Conservation (phyloP, 148 eudicot genomes). For the Gaultheria prostrata region DNA sequence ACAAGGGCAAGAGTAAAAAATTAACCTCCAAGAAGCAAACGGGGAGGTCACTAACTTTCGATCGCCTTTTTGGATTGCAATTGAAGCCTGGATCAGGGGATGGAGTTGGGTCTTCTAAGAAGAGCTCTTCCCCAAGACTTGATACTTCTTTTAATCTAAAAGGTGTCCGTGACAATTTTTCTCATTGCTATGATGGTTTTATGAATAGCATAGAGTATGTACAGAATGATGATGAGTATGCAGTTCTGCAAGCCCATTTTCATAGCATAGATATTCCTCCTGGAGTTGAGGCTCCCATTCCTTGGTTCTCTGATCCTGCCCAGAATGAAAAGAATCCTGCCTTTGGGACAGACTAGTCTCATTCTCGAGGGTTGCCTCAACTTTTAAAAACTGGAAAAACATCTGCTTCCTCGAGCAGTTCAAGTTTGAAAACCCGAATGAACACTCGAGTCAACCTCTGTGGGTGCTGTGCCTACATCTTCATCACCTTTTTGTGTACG, state of each 20-base stretch:
- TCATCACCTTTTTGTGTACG: background rate
- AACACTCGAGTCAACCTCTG: background rate
- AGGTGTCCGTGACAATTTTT: slow-evolving; percentile 27
- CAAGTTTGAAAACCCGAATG: slow-evolving; percentile 3
- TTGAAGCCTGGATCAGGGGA: slow-evolving; percentile 17
- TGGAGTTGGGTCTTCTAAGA: slow-evolving; percentile 18
- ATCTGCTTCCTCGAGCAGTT: background rate
- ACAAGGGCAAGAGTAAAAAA: background rate
- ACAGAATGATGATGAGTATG: slow-evolving; percentile 37
- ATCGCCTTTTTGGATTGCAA: too few relatives aligned
- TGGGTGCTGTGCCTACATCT: slow-evolving; percentile 5
- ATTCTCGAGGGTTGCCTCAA: slow-evolving; percentile 8
- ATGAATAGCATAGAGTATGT: slow-evolving; percentile 19
- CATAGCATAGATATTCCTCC: slow-evolving; percentile 65
- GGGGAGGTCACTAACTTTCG: slow-evolving; percentile 42
- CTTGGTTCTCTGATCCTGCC: slow-evolving; percentile 47
- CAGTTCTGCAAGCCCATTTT: slow-evolving; percentile 66
- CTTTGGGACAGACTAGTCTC: slow-evolving; percentile 12
- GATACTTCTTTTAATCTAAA: slow-evolving; percentile 19
- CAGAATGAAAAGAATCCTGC: slow-evolving; percentile 23
- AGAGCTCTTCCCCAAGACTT: slow-evolving; percentile 12
- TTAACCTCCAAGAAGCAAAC: slow-evolving; percentile 68
- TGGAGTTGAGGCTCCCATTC: slow-evolving; percentile 63
- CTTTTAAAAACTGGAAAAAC: background rate
- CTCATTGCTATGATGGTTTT: slow-evolving; percentile 35